Base-by-base conservation (phyloP, 257 asterid genomes). In the Ocimum tenuiflorum region DNA sequence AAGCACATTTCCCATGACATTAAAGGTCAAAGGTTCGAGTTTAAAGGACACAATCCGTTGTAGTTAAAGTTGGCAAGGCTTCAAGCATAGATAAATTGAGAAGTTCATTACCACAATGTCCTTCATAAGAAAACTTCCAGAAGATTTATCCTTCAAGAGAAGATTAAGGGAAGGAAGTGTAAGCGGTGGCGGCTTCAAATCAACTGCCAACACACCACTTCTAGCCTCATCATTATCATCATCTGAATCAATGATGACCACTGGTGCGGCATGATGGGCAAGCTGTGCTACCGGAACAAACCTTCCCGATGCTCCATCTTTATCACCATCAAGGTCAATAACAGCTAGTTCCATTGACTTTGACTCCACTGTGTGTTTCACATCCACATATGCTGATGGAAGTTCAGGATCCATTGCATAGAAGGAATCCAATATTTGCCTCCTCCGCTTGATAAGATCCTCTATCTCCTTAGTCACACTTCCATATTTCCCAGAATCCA, bases 191-290 rank as follows among this genome's bases (percentile, higher is more conserved):
- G 53, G 70, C 51, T 67, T 72, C 81, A 77, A 71, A 69, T 73
- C 74, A 20, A 68, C 60, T 74, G 70, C 90, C 67, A 15, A 36
- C 61, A 43, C 71, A 49, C 63, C 69, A n/a, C n/a, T 57, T 76
- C 20, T 73, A 39, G 47, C 18, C 78, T 82, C 96, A 64, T 65
- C 60, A n/a, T n/a, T n/a, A 41, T 89, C 98, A 58, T 91, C 98
- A 48, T 91, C 98, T 24, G 88, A 89, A 64, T 91, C 96, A 62
- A 89, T 71, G 66, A 88, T 81, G 31, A 91, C 84, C 67, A 89
- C 71, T 41, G 82, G 80, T 46, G 75, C 88, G 72, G 76, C 65
- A 11, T 73, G 27, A 45, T 74, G 73, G 55, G 77, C 71, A 63
- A 72, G 75, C 73, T 71, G 79, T 51, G 71, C 73, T 42, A 72